A percentile compares a stretch with the other conserved stretches of the same genome.
phyloP scores from a whole-genome alignment of 2,329 filamentous ascomycete species.

The Ceratocystis cacaofunesta region DNA sequence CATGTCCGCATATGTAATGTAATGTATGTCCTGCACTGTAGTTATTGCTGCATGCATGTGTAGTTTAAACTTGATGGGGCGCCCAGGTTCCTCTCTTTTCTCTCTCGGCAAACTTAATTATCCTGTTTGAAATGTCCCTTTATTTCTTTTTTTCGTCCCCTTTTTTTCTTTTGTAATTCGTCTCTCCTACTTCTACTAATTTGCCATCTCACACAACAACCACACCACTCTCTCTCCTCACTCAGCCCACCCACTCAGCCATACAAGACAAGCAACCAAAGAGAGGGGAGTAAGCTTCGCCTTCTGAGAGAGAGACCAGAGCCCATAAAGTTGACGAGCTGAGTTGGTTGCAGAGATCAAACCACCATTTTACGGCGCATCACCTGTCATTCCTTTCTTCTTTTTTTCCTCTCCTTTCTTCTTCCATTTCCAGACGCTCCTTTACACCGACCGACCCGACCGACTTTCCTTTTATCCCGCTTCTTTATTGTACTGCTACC shows the following conservation, averaged over 20 bases:
- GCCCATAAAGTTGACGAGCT: neutral
- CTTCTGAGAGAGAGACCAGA: neutral
- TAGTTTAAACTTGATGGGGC: neutral
- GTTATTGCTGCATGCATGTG: neutral
- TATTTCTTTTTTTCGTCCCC: neutral
- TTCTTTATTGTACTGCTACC: neutral
- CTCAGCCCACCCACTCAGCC: neutral
- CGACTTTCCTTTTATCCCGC: neutral
- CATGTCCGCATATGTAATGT: neutral
- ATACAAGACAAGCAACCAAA: neutral
- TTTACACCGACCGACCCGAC: neutral
- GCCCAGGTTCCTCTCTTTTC: neutral
- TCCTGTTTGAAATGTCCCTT: neutral
- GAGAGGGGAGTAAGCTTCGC: neutral
- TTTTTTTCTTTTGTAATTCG: neutral
- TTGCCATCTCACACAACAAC: neutral
- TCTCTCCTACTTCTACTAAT: neutral
- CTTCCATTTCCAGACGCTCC: neutral
- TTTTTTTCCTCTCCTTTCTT: neutral
- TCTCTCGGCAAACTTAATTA: neutral
- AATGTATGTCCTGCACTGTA: neutral
- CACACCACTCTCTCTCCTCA: neutral
- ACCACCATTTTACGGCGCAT: neutral
- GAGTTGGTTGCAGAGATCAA: neutral
- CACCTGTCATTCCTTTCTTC: neutral